These are phyloP conservation scores for Rostrohypoxylon terebratum DNA, from an alignment of 495 filamentous ascomycete genomes.

Conservation along the genomic window DNA sequence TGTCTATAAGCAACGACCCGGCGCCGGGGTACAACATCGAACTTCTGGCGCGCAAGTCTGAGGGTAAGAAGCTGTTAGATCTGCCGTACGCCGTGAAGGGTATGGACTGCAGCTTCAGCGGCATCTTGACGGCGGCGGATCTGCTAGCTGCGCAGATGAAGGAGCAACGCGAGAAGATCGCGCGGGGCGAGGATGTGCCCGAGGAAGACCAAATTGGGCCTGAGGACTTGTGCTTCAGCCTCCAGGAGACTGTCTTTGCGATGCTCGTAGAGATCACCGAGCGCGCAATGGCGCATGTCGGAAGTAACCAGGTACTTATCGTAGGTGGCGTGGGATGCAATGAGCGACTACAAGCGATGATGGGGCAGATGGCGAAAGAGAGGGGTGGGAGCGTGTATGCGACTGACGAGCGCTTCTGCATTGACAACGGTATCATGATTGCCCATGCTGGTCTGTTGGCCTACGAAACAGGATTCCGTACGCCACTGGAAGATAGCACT, in stretches of 20 bases:
- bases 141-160: constrained; percentile 74
- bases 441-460: constrained; percentile 93
- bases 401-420: constrained; percentile 97
- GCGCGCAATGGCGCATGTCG: constrained; percentile 97
- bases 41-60: constrained; percentile 84
- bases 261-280: constrained; percentile 99
- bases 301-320: constrained; percentile 88
- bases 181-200: constrained; percentile 54
- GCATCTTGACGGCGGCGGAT: constrained; percentile 87
- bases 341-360: constrained; percentile 96
- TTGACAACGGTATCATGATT: constrained; percentile 99
- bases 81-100: constrained; percentile 97
- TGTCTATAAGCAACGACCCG: constrained; percentile 93
- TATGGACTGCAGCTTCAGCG: constrained; percentile 97
- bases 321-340: constrained; percentile 99
- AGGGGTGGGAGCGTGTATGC: constrained; percentile 91
- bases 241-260: constrained; percentile 94
- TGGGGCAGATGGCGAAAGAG: constrained; percentile 94
- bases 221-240: constrained; percentile 91
- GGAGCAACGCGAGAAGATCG: constrained; percentile 52
- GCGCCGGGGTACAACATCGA: constrained; percentile 98
- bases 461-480: constrained; percentile 80
- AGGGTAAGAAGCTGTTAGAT: constrained; percentile 75
- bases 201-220: constrained; percentile 66
- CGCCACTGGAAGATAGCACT: constrained; percentile 80